Percentiles rank a stretch among this genome's conserved stretches.
These are phyloP conservation scores for Trypanosoma avium DNA, from an alignment of 208 protist species.

Conservation along the genomic window DNA sequence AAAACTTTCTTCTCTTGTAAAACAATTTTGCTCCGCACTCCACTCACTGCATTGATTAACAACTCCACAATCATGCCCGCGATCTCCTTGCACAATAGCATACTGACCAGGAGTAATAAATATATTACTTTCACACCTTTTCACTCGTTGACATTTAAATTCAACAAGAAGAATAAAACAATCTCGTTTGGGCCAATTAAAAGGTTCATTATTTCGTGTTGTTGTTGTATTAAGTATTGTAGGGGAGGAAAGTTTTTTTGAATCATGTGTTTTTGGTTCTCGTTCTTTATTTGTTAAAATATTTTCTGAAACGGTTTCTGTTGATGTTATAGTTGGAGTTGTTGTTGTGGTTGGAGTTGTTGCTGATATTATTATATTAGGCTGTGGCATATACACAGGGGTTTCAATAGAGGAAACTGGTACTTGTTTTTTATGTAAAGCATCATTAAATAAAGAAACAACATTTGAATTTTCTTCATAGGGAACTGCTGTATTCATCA, in stretches of 20 bases:
- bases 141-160: slow-evolving; percentile 79
- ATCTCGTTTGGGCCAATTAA: slow-evolving; percentile 21
- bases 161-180: slow-evolving; percentile 70
- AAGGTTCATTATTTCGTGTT: neutral
- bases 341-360: neutral
- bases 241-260: neutral
- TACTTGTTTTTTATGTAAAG: neutral
- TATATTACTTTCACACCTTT: slow-evolving; percentile 36
- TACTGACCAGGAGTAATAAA: slow-evolving; percentile 46
- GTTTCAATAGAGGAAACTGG: neutral
- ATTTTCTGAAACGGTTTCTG: too few species aligned
- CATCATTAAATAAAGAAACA: neutral
- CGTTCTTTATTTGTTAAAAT: neutral
- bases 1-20: slow-evolving; percentile 28
- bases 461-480: slow-evolving; percentile 8
- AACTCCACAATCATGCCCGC: slow-evolving; percentile 75
- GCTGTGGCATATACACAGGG: neutral
- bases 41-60: slow-evolving; percentile 62
- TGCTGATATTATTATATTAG: neutral
- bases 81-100: slow-evolving; percentile 83
- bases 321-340: neutral
- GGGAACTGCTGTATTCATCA: neutral
- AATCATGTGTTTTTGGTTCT: neutral
- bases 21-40: slow-evolving; percentile 29
- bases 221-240: neutral